These are phyloP conservation scores for Antitrichia curtipendula DNA, from an alignment of 225 moss, liverwort and hornwort species.

Conservation along the genomic window DNA sequence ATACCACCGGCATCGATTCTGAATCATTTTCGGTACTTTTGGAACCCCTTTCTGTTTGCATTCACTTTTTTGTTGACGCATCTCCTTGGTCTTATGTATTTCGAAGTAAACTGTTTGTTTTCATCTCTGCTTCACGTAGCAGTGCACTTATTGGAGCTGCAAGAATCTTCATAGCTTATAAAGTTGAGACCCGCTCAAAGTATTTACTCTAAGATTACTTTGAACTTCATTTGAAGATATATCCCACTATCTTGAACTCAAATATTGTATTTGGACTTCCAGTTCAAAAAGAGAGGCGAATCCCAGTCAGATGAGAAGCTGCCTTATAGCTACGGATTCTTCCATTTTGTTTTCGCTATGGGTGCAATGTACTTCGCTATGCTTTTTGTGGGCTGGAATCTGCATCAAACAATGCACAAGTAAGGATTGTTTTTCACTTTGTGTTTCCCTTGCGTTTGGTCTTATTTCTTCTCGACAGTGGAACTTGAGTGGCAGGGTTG, in stretches of 20 bases:
- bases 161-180: not conserved
- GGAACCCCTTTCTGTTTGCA: not conserved
- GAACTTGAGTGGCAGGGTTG: not conserved
- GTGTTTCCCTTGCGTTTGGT: not conserved
- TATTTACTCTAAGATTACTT: not conserved
- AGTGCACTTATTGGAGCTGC: not conserved
- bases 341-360: constrained; percentile 93
- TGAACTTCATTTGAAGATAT: not conserved
- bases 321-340: constrained; percentile 89
- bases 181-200: not conserved
- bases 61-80: not conserved
- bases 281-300: constrained; percentile 50
- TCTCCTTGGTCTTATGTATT: not conserved
- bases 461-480: not conserved
- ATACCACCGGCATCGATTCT: constrained; percentile 89
- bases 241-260: not conserved
- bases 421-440: not conserved
- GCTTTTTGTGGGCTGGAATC: constrained; percentile 96
- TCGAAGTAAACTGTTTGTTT: not conserved
- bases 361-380: constrained; percentile 98
- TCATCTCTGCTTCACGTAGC: not conserved
- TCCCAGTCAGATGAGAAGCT: constrained; percentile 26
- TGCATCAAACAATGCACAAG: constrained; percentile 91
- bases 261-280: not conserved
- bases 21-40: constrained; percentile 61